Evolutionary conservation across 139 green algal genomes (phyloP), one percentile per base, ranked within the genome.

Genomic region (Deuterostichococcus epilithicus): DNA sequence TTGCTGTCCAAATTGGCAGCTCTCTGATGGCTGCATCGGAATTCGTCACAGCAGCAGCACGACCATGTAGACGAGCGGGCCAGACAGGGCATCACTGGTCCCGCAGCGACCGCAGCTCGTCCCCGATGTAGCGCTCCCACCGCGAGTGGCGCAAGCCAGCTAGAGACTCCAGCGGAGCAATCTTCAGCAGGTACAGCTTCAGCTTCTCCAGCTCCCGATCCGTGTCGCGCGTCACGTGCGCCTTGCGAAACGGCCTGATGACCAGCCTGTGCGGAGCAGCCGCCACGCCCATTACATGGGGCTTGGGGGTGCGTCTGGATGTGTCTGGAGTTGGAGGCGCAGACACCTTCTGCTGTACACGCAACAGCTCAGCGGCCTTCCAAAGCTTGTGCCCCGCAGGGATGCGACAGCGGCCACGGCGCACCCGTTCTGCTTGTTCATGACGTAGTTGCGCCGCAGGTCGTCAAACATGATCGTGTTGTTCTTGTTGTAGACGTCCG

Each of bases 391-490:
- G 13, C 42, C 10, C 13, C 42, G 10, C 13, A 13, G 13, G 52
- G 18, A 63, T n/a, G n/a, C n/a, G 35, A 13, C 28, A 73, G 34
- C 15, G 6, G 33, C 5, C 23, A 52, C 30, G 28, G 38, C 34
- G 52, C 52, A 63, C 52, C 74, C 72, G 36, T 79, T 81, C 84
- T 95, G 89, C 77, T 88, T 88, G 81, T 98, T 98, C 87, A 98
- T 93, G 8, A 98, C 86, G 75, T 94, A 99, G 84, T 99, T 98
- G 35, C 94, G 83, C 65, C 88, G 83, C 13, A 98, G 84, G 84
- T 98, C 94, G 77, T 99, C 95, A 67, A 98, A 88, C 95, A 99
- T 98, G 75, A 99, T 91, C 1, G 94, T 98, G 85, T 98, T 98
- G 72, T 82, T 59, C 3, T 63, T 63, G 10, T 47, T 84, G 79